Percentiles rank a stretch among this genome's conserved stretches.
Evolutionary conservation across 495 filamentous ascomycete species (phyloP).

Genomic region (Xylaria scruposa): DNA sequence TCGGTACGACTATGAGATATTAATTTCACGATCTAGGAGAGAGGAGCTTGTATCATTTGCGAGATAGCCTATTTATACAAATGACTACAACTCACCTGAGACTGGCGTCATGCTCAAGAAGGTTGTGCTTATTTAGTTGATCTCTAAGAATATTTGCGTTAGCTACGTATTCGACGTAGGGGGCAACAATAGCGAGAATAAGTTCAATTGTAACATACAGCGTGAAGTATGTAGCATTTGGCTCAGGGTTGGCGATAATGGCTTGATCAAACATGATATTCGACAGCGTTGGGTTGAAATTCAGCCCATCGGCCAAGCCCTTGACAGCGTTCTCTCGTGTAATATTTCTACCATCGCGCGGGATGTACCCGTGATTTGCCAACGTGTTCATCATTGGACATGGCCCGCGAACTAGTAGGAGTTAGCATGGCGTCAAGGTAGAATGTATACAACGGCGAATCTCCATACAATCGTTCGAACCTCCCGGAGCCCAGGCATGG

Average conservation of each 20-base stretch:
- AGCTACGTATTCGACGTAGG: constrained; percentile 37
- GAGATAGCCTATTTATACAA: not conserved
- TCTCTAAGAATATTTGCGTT: constrained; percentile 33
- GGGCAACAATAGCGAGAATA: not conserved
- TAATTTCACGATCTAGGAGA: not conserved
- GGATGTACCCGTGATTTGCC: constrained; percentile 41
- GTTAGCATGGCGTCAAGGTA: not conserved
- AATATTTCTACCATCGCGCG: constrained; percentile 42
- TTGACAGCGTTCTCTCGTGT: constrained; percentile 37
- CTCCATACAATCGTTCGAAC: not conserved
- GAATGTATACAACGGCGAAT: not conserved
- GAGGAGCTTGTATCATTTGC: not conserved
- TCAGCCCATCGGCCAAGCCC: constrained; percentile 37
- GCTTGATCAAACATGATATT: constrained; percentile 51
- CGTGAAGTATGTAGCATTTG: constrained; percentile 56
- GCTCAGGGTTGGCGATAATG: constrained; percentile 52
- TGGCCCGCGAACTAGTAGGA: constrained; percentile 41
- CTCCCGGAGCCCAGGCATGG: not conserved
- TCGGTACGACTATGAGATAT: constrained; percentile 44
- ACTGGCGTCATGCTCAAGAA: constrained; percentile 58
- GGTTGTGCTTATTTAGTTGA: constrained; percentile 51
- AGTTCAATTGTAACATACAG: not conserved
- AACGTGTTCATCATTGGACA: constrained; percentile 49
- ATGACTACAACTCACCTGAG: constrained; percentile 45
- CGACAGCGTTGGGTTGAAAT: constrained; percentile 45